A percentile compares a stretch with the other conserved stretches of the same genome.
These are phyloP conservation scores for Apiotrichum brassicae DNA, from an alignment of 1,284 basidiomycete species.

Conservation along the genomic window DNA sequence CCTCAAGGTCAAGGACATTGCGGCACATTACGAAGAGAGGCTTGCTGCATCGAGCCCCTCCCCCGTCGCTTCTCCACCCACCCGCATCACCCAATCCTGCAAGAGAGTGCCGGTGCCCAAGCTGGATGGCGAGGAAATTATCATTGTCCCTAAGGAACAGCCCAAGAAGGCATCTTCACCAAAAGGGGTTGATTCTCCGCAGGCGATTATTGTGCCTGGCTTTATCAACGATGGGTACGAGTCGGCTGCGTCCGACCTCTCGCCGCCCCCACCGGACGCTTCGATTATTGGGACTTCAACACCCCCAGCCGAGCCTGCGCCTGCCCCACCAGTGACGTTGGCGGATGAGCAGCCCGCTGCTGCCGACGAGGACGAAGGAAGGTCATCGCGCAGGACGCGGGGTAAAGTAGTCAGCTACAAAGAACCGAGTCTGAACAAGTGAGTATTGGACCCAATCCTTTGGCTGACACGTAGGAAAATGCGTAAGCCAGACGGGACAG, in stretches of 20 bases:
- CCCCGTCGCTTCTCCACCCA: not conserved
- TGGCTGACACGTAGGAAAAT: conserved; percentile 14
- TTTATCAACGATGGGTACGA: no score
- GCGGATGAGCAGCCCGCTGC: no score
- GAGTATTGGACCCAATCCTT: not conserved
- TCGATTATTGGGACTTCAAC: no score
- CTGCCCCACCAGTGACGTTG: no score
- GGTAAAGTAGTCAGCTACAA: conserved; percentile 16
- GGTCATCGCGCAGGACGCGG: no score
- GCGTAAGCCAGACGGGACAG: conserved; percentile 19
- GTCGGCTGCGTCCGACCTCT: no score
- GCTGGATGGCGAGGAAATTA: not conserved
- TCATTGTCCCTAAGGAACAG: no score
- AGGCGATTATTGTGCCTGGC: conserved; percentile 5
- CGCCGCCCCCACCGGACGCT: no score
- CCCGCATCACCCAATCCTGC: not conserved
- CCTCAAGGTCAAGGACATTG: conserved; percentile 6
- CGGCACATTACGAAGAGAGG: not conserved
- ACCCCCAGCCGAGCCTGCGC: no score
- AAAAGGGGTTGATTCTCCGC: conserved; percentile 15
- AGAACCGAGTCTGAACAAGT: conserved; percentile 15
- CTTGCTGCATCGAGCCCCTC: not conserved
- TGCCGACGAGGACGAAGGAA: not conserved
- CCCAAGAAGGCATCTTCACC: conserved; percentile 7
- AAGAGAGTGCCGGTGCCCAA: not conserved